phyloP scores from a whole-genome alignment of 2,329 filamentous ascomycete species.

The Ophiostoma sp. region DNA sequence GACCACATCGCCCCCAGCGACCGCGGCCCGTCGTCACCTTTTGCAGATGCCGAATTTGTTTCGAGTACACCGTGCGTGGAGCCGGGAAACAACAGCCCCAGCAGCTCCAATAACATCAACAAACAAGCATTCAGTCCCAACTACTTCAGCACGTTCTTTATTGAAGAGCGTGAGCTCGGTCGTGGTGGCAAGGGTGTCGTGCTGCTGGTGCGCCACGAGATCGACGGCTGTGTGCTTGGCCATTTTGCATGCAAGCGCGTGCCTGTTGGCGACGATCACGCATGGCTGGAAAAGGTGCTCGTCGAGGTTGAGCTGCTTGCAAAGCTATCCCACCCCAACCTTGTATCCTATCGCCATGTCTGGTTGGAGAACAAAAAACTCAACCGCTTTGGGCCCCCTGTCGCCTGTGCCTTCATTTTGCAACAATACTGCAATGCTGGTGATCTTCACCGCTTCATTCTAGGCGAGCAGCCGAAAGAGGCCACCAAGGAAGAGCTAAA shows the following conservation, averaged over 20 bases:
- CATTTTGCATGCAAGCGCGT: conserved; percentile 96
- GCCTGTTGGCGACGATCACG: conserved; percentile 88
- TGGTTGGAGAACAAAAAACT: conserved; percentile 90
- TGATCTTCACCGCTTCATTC: conserved; percentile 80
- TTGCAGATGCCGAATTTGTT: conserved; percentile 43
- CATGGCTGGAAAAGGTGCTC: conserved; percentile 90
- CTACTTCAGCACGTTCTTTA: conserved; percentile 91
- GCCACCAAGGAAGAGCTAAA: conserved; percentile 81
- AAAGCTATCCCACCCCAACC: conserved; percentile 84
- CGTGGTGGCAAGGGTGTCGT: conserved; percentile 93
- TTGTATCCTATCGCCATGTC: conserved; percentile 94
- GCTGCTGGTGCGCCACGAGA: conserved; percentile 82
- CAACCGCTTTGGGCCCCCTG: conserved; percentile 79
- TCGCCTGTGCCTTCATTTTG: conserved; percentile 92
- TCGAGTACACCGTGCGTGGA: conserved; percentile 42
- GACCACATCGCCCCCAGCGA: background rate
- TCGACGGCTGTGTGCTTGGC: conserved; percentile 82
- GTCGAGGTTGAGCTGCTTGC: conserved; percentile 90
- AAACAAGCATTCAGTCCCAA: conserved; percentile 82
- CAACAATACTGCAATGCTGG: conserved; percentile 97
- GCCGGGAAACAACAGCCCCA: conserved; percentile 51
- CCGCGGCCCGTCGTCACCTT: conserved; percentile 17
- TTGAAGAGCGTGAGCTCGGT: conserved; percentile 79
- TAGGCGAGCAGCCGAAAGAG: conserved; percentile 59
- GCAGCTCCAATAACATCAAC: conserved; percentile 62